These are phyloP conservation scores for Lichtheimia ornata DNA, from an alignment of 371 early-diverging fungal species.

Conservation along the genomic window DNA sequence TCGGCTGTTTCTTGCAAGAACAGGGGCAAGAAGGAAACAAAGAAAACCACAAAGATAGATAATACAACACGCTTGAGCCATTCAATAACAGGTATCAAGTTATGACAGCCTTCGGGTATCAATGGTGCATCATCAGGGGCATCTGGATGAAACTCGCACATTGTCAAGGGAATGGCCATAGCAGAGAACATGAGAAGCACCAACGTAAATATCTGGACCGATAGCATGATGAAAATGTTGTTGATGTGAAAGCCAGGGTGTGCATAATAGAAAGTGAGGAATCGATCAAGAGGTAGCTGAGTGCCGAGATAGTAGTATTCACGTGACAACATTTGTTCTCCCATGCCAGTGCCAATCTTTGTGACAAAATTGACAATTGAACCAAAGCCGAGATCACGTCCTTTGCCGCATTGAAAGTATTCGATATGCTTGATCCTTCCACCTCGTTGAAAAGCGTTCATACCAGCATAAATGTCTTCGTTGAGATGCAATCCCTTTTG, in stretches of 20 bases:
- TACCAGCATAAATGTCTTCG: conserved; percentile 94
- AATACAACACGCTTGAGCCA: conserved; percentile 83
- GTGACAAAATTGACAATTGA: conserved; percentile 88
- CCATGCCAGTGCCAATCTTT: conserved; percentile 93
- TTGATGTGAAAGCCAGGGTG: conserved; percentile 92
- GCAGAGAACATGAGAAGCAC: conserved; percentile 75
- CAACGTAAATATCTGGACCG: conserved; percentile 85
- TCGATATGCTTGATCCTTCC: conserved; percentile 90
- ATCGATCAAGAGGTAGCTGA: conserved; percentile 80
- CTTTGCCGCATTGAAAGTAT: conserved; percentile 92
- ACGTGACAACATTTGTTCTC: conserved; percentile 89
- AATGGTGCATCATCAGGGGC: conserved; percentile 46
- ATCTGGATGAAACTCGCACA: conserved; percentile 43
- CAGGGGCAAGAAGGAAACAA: conserved; percentile 83
- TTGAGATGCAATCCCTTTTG: conserved; percentile 91
- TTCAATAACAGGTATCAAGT: conserved; percentile 68
- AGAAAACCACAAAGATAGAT: conserved; percentile 74
- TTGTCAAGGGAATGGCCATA: conserved; percentile 59
- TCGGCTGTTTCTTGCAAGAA: conserved; percentile 86
- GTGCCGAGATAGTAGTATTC: conserved; percentile 91
- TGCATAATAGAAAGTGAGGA: conserved; percentile 88
- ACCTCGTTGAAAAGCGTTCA: conserved; percentile 86
- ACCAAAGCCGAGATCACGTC: conserved; percentile 89
- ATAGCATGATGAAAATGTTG: conserved; percentile 86
- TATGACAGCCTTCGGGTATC: conserved; percentile 63